Evolutionary conservation across 2,329 filamentous ascomycete genomes (phyloP), one percentile per base, ranked within the genome.

Genomic region (Didymella lethalis): DNA sequence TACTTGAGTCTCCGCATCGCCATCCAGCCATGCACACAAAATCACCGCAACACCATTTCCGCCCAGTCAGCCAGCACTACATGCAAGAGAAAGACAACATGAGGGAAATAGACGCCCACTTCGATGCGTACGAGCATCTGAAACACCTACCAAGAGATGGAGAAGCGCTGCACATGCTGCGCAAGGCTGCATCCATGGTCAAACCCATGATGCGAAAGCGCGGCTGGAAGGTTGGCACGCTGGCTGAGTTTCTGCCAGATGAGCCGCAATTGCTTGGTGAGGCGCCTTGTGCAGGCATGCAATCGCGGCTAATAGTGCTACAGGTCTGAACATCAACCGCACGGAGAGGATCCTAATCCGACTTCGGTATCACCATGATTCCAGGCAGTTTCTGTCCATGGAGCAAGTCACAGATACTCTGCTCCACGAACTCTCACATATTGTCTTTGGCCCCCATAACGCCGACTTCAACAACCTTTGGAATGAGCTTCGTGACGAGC

Each of bases 201-300:
- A 97, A 97, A 76, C 94, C 94, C 18, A 91, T 98, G 63, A 98
- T 98, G 93, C 85, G 92, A 64, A 92, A 92, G 47, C 87, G 91
- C 43, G 84, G 84, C 54, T 98, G 93, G 91, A 89, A 83, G 62
- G 91, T 98, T 32, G 84, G 85, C 28, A 86, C 90, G 47, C 84
- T 98, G 16, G 87, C 88, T 48, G 94, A 98, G 75, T 97, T 98
- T 78, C 90, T 91, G 60, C 94, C 94, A 0, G 82, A 86, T 12
- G 84, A 95, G 67, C 78, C 81, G 31, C 90, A 90, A 65, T 81
- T 97, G 1, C 80, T 96, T 40, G 93, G 91, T 83, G 77, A 43
- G 77, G 67, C 29, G 18, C 14, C 16, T 31, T 45, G 14, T 40
- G 23, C 23, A 50, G 40, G 25, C 6, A 32, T 28, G 14, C 28